Evolutionary conservation across 352 stramenopile genomes (phyloP).

Genomic region (Pythium grandisporangium): DNA sequence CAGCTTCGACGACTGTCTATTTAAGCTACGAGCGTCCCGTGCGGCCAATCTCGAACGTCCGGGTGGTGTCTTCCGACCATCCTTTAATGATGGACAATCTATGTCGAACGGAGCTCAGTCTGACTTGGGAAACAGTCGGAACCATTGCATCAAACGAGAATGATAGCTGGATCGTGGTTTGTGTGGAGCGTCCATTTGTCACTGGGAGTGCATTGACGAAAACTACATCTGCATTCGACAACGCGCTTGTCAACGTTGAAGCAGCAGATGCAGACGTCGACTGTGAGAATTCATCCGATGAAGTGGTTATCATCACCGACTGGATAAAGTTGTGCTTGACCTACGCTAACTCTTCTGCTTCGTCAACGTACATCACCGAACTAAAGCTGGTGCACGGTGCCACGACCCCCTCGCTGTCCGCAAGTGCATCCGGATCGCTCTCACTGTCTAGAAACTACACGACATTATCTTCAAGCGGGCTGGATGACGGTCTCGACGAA

Average conservation of each 20-base stretch:
- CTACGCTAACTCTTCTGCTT: background rate
- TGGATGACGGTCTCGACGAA: too few relatives aligned
- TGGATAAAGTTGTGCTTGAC: background rate
- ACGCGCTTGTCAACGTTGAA: background rate
- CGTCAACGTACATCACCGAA: background rate
- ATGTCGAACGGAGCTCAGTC: background rate
- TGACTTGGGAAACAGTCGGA: slow-evolving; percentile 6
- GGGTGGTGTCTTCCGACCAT: background rate
- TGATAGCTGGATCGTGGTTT: background rate
- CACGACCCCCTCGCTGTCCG: too few relatives aligned
- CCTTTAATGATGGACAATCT: background rate
- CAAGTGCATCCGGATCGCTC: too few relatives aligned
- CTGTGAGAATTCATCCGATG: background rate
- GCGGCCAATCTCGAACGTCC: slow-evolving; percentile 5
- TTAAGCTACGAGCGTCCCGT: slow-evolving; percentile 9
- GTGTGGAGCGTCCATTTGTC: background rate
- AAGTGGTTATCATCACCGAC: background rate
- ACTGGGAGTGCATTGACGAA: background rate
- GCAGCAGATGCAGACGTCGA: background rate
- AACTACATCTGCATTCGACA: background rate
- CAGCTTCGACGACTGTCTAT: background rate
- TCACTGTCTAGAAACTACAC: too few relatives aligned
- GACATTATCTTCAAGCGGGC: too few relatives aligned
- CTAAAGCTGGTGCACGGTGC: too few relatives aligned
- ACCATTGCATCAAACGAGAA: background rate